Evolutionary conservation across 371 early-diverging fungal genomes (phyloP).

Genomic region (Lichtheimia hyalospora): DNA sequence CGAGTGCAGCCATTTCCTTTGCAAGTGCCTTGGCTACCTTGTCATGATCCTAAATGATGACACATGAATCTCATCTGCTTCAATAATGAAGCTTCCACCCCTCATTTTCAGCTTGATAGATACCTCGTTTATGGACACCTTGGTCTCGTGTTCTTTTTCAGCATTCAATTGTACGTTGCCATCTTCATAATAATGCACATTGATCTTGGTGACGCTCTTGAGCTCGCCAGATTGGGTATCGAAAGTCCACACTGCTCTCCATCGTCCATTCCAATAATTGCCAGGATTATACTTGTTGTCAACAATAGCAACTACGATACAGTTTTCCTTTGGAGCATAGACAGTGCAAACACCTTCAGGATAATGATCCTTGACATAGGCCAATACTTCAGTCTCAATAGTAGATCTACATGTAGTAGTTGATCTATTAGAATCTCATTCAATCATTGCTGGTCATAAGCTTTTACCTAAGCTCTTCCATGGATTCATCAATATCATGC

Average conservation of each 20-base stretch:
- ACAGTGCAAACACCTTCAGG: constrained; percentile 74
- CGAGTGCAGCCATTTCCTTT: constrained; percentile 69
- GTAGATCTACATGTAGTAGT: constrained; percentile 35
- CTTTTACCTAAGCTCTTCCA: constrained; percentile 46
- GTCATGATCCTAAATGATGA: constrained; percentile 37
- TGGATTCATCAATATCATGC: constrained; percentile 43
- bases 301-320: constrained; percentile 72
- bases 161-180: constrained; percentile 96
- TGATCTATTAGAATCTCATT: not conserved
- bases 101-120: not conserved
- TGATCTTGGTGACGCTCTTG: constrained; percentile 69
- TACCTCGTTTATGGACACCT: constrained; percentile 32
- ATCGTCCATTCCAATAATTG: constrained; percentile 95
- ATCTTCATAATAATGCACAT: constrained; percentile 98
- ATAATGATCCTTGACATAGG: constrained; percentile 78
- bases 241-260: constrained; percentile 83
- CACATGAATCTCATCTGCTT: too few species aligned
- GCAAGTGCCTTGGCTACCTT: constrained; percentile 57
- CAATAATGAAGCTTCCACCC: too few species aligned
- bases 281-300: constrained; percentile 88
- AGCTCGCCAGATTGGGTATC: constrained; percentile 59
- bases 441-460: not conserved
- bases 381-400: constrained; percentile 60
- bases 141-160: constrained; percentile 57
- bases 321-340: constrained; percentile 49